Percentiles rank a stretch among this genome's conserved stretches.
These are phyloP conservation scores for Trichocladium uniseriatum DNA, from an alignment of 495 filamentous ascomycete genomes.

Conservation along the genomic window DNA sequence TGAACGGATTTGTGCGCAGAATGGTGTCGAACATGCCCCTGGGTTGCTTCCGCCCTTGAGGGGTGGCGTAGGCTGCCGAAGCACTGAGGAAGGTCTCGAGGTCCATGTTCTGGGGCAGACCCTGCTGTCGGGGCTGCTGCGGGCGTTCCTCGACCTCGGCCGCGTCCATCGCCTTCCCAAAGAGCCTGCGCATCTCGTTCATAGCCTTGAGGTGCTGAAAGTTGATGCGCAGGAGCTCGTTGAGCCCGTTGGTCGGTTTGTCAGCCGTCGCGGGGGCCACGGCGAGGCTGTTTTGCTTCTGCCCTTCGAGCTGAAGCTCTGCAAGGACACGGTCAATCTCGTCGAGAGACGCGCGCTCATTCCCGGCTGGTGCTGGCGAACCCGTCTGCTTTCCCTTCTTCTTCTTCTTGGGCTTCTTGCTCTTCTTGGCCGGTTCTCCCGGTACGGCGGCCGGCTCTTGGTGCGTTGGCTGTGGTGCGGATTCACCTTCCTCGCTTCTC, in stretches of 20 bases:
- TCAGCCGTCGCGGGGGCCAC: constrained; percentile 4
- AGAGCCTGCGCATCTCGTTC: constrained; percentile 90
- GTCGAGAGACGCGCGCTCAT: constrained; percentile 42
- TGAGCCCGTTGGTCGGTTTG: constrained; percentile 25
- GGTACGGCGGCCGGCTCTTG: constrained; percentile 41
- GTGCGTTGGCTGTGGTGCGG: constrained; percentile 33
- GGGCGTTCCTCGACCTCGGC: constrained; percentile 48
- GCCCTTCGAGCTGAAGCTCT: constrained; percentile 43
- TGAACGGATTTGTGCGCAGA: constrained; percentile 68
- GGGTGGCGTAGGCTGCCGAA: constrained; percentile 39
- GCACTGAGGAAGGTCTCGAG: constrained; percentile 61
- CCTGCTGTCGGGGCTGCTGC: constrained; percentile 32
- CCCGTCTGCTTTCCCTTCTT: constrained; percentile 39
- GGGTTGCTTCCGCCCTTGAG: constrained; percentile 21
- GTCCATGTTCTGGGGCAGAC: constrained; percentile 51
- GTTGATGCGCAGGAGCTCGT: constrained; percentile 63
- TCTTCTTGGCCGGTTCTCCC: constrained; percentile 39
- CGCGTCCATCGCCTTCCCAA: constrained; percentile 69
- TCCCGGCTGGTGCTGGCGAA: constrained; percentile 7
- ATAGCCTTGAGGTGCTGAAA: constrained; percentile 70
- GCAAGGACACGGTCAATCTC: constrained; percentile 77
- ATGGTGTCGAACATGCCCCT: constrained; percentile 51
- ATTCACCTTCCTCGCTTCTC: constrained; percentile 30
- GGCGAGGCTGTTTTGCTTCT: constrained; percentile 2
- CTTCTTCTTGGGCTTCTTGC: constrained; percentile 53